These are phyloP conservation scores for Melastoma candidum DNA, from an alignment of 441 rosid species.

Conservation along the genomic window DNA sequence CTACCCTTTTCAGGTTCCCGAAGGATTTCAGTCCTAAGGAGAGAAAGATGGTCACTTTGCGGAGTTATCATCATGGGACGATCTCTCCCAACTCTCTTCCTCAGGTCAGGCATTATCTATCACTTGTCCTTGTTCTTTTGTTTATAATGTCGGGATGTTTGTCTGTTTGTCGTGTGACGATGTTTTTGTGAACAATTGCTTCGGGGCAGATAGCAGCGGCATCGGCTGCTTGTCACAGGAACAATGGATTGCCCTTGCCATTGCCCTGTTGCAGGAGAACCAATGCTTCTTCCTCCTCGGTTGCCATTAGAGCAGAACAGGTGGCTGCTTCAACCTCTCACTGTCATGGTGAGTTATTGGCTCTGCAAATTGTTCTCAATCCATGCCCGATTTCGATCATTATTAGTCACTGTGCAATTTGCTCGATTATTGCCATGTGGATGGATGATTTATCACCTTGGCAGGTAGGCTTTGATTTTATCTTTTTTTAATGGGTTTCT, in stretches of 20 bases:
- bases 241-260: too few relatives aligned
- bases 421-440: too few relatives aligned
- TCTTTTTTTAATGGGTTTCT: too few relatives aligned
- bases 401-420: too few relatives aligned
- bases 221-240: too few relatives aligned
- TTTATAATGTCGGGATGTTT: background rate
- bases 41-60: slow-evolving; percentile 61
- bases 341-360: slow-evolving; percentile 31
- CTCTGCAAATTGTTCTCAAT: background rate
- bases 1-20: background rate
- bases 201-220: too few relatives aligned
- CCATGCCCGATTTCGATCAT: too few relatives aligned
- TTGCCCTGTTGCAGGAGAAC: slow-evolving; percentile 28
- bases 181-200: slow-evolving; percentile 12
- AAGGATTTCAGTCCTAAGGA: slow-evolving; percentile 4
- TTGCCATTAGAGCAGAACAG: slow-evolving; percentile 38
- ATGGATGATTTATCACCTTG: too few relatives aligned
- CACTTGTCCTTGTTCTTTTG: background rate
- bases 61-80: slow-evolving; percentile 37
- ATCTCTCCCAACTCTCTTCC: slow-evolving; percentile 40
- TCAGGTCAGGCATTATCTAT: slow-evolving; percentile 25
- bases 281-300: slow-evolving; percentile 27
- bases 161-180: background rate
- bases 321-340: slow-evolving; percentile 26
- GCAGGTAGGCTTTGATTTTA: too few relatives aligned